Conservation (phyloP, 2,329 filamentous ascomycete genomes). For the Ophiostoma montium region DNA sequence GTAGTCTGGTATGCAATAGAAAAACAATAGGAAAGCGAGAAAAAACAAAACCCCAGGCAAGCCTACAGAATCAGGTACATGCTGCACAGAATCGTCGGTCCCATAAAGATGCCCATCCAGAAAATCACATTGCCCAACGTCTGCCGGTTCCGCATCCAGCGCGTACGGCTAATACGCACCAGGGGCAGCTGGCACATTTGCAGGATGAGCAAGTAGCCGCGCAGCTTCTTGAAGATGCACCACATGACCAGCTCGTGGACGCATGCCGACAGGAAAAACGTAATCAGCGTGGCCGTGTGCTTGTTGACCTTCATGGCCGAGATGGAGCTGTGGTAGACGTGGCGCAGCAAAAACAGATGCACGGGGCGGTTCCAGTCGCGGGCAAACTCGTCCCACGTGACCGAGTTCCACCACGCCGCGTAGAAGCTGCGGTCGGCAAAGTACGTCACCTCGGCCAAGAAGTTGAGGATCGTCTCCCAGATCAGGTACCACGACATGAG, state of each 20-base stretch:
- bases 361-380: slow-evolving; percentile 68
- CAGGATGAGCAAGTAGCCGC: slow-evolving; percentile 58
- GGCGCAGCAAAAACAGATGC: slow-evolving; percentile 61
- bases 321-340: slow-evolving; percentile 69
- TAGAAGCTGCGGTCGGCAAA: slow-evolving; percentile 69
- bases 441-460: slow-evolving; percentile 59
- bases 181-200: slow-evolving; percentile 65
- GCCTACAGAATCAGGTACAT: slow-evolving; percentile 41
- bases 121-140: slow-evolving; percentile 61
- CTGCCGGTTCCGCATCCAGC: slow-evolving; percentile 45
- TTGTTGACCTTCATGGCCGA: slow-evolving; percentile 57
- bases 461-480: slow-evolving; percentile 62
- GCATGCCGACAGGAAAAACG: slow-evolving; percentile 57
- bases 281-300: slow-evolving; percentile 58
- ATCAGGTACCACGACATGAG: slow-evolving; percentile 69
- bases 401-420: slow-evolving; percentile 48
- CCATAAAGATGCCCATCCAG: slow-evolving; percentile 66
- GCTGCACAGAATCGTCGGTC: slow-evolving; percentile 52
- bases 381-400: slow-evolving; percentile 61
- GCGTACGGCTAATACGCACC: slow-evolving; percentile 51
- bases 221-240: slow-evolving; percentile 63
- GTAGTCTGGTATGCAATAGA: not conserved
- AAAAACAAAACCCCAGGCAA: not conserved
- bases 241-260: slow-evolving; percentile 70
- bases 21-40: not conserved